Evolutionary conservation across 768 basidiomycete genomes (phyloP).

Genomic region (Lyophyllum atratum): DNA sequence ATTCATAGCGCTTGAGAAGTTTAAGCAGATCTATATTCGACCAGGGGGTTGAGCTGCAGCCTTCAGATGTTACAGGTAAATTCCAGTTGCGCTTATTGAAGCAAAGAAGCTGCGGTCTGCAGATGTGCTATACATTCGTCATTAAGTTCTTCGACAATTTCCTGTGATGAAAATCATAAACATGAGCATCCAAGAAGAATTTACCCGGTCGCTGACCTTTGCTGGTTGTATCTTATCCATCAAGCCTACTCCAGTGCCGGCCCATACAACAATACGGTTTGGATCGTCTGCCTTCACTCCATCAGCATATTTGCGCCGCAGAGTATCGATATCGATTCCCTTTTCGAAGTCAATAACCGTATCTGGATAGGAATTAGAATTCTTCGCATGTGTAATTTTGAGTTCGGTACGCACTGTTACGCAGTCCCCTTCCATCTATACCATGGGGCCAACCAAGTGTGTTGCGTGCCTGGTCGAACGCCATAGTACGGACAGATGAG

Average conservation of each 20-base stretch:
- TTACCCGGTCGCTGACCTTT: constrained; percentile 26
- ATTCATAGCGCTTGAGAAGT: not conserved
- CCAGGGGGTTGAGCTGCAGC: not conserved
- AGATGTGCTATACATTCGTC: constrained; percentile 43
- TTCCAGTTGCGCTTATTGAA: not conserved
- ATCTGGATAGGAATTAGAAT: constrained; percentile 35
- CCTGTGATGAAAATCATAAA: constrained; percentile 32
- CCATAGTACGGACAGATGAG: constrained; percentile 57
- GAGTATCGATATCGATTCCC: constrained; percentile 42
- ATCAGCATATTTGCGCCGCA: constrained; percentile 47
- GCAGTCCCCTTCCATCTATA: constrained; percentile 62
- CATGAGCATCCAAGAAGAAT: not conserved
- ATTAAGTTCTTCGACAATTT: constrained; percentile 55
- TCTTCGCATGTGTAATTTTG: not conserved
- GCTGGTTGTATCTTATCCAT: constrained; percentile 47
- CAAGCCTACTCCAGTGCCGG: constrained; percentile 64
- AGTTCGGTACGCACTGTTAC: constrained; percentile 41
- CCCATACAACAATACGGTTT: constrained; percentile 63
- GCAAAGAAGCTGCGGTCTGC: constrained; percentile 23
- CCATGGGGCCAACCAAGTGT: constrained; percentile 62
- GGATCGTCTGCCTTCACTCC: constrained; percentile 47
- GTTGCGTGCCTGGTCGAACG: constrained; percentile 60
- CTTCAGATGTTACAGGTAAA: not conserved
- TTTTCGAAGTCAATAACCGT: constrained; percentile 59
- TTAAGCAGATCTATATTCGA: not conserved